Conservation (phyloP, 331 rosid species). For the Malus hybrid region DNA sequence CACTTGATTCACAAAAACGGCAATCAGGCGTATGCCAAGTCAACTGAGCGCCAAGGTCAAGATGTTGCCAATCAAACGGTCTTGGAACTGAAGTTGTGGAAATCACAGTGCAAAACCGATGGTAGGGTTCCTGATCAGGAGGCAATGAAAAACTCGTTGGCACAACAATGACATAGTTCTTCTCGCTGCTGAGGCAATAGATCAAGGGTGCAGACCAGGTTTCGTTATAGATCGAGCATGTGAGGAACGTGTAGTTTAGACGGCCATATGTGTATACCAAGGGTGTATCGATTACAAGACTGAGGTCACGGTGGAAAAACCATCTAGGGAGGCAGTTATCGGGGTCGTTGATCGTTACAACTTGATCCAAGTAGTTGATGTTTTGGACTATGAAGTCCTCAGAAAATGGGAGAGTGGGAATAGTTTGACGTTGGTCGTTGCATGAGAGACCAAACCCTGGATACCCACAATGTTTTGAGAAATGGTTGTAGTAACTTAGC, state of each 20-base stretch:
- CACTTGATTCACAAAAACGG: conserved; percentile 6
- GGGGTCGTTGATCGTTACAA: conserved; percentile 22
- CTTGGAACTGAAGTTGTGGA: conserved; percentile 24
- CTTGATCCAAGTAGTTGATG: conserved; percentile 30
- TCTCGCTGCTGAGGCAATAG: conserved; percentile 21
- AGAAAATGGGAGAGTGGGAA: conserved; percentile 33
- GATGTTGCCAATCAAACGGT: too few species aligned
- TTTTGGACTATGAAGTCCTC: conserved; percentile 7
- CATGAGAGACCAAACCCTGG: conserved; percentile 34
- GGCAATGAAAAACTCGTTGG: not conserved
- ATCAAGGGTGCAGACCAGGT: not conserved
- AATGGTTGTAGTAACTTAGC: not conserved
- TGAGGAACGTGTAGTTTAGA: conserved; percentile 18
- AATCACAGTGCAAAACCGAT: not conserved
- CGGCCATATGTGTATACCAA: not conserved
- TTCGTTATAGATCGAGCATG: conserved; percentile 18
- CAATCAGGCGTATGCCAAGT: conserved; percentile 33
- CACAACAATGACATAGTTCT: not conserved
- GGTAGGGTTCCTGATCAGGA: not conserved
- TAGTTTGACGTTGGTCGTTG: conserved; percentile 15
- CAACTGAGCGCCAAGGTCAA: not conserved
- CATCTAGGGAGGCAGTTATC: conserved; percentile 28
- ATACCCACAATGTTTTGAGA: conserved; percentile 6
- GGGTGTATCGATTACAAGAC: not conserved
- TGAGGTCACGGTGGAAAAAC: not conserved